Conservation (phyloP, 2,329 filamentous ascomycete genomes). For the Botrytis squamosa region DNA sequence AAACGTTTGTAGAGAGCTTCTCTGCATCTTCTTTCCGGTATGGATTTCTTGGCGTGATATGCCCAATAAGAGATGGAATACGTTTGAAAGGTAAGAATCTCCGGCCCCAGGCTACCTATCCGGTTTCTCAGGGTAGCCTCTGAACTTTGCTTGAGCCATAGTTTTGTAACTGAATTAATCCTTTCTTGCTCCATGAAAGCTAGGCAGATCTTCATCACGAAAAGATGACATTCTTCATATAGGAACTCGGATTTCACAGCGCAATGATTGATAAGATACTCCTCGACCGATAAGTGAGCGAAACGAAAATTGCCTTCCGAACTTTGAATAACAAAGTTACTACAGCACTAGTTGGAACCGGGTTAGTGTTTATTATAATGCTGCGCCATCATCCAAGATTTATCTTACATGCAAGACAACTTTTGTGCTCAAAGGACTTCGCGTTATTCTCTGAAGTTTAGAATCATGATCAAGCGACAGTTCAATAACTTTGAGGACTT, state of each 20-base stretch:
- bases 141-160: background rate
- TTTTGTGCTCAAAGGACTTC: background rate
- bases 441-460: background rate
- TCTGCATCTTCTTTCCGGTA: background rate
- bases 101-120: background rate
- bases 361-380: background rate
- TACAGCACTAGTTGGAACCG: background rate
- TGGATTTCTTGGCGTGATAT: background rate
- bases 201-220: background rate
- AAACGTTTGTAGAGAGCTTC: background rate
- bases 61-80: slow-evolving; percentile 1
- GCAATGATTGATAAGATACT: background rate
- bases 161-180: background rate
- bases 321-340: background rate
- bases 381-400: too few species aligned
- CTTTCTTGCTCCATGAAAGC: background rate
- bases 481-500: background rate
- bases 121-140: too few species aligned
- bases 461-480: background rate
- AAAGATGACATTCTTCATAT: background rate
- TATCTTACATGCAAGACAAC: background rate
- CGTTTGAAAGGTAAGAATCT: background rate
- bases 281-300: background rate
- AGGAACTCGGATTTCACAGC: background rate
- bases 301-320: background rate